Evolutionary conservation across 164 flowering plant genomes (phyloP), one percentile per base, ranked within the genome.

Genomic region (Amborella trichopoda): DNA sequence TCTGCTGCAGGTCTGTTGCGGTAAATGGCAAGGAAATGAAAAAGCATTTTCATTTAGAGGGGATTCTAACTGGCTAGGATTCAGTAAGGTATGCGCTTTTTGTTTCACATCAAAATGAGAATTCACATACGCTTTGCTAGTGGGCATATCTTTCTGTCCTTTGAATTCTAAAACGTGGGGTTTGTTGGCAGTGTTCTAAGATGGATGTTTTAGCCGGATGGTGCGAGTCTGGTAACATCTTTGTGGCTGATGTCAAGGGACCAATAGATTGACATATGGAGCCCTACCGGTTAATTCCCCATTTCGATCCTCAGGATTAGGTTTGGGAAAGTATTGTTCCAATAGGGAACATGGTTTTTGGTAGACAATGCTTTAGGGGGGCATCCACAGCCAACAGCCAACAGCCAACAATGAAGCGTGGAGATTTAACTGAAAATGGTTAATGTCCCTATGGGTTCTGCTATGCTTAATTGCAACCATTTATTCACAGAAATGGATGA

Each of bases 1-100:
- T 27, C 13, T 26, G 30, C 50, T 53, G 59, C 77, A 81, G 96
- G 88, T 76, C 38, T 63, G 73, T 43, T 79, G 96, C 61, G 91
- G 88, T 32, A 69, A 70, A 13, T 83, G 91, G 86, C 63, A 54
- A 58, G 69, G 71, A 32, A 65, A 54, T 48, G 48, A 54, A 28
- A 81, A 70, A 56, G 58, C 59, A 32, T 77, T 77, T 56, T 81
- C 94, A 40, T 88, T 74, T 45, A 66, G 83, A 66, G 91, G 96
- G 20, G 96, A 84, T 47, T 81, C 94, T 24, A 88, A 84, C 60
- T 84, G 97, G 94, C 84, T 88, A 51, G 94, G 94, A 37, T 88
- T 88, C 48, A 67, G 74, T 57, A 81, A 80, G 97, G 91, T 81
- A 67, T 28, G 20, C 24, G 3, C 5, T n/a, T n/a, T n/a, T 26